Conservation (phyloP, 2,329 filamentous ascomycete species). For the Juglanconis juglandina region DNA sequence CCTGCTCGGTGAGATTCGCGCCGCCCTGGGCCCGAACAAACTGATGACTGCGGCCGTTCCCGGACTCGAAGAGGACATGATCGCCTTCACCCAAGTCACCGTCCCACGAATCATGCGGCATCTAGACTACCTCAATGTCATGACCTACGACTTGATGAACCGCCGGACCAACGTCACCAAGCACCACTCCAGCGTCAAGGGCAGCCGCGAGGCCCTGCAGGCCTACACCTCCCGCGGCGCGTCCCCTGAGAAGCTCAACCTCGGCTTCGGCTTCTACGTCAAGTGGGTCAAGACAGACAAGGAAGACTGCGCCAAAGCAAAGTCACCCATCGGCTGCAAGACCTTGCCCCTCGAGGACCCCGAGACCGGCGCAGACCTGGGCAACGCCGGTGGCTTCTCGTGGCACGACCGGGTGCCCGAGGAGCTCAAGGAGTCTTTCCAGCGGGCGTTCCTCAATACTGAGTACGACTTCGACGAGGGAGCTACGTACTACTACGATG, state of each 20-base stretch:
- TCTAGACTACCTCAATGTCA: conserved; percentile 61
- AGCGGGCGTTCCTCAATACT: conserved; percentile 49
- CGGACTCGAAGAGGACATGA: conserved; percentile 60
- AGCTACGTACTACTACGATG: conserved; percentile 68
- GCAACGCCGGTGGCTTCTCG: conserved; percentile 51
- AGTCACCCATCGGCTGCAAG: conserved; percentile 53
- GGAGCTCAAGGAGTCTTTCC: conserved; percentile 56
- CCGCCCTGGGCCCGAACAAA: conserved; percentile 54
- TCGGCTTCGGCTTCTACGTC: conserved; percentile 67
- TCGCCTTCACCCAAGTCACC: conserved; percentile 58
- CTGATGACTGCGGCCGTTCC: conserved; percentile 66
- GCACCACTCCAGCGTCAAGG: conserved; percentile 60
- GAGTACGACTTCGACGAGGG: conserved; percentile 55
- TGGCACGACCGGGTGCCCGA: conserved; percentile 54
- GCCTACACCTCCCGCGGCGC: conserved; percentile 59
- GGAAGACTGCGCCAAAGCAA: conserved; percentile 40
- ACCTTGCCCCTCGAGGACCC: conserved; percentile 58
- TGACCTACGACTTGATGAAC: conserved; percentile 66
- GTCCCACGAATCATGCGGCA: conserved; percentile 55
- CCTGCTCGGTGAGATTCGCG: conserved; percentile 56
- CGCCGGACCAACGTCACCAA: conserved; percentile 63
- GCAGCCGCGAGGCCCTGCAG: conserved; percentile 52
- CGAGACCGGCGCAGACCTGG: conserved; percentile 56
- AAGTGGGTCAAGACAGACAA: conserved; percentile 62
- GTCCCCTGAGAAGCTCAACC: conserved; percentile 52